These are phyloP conservation scores for Colletotrichum echinochloae DNA, from an alignment of 2,329 filamentous ascomycete species.

Conservation along the genomic window DNA sequence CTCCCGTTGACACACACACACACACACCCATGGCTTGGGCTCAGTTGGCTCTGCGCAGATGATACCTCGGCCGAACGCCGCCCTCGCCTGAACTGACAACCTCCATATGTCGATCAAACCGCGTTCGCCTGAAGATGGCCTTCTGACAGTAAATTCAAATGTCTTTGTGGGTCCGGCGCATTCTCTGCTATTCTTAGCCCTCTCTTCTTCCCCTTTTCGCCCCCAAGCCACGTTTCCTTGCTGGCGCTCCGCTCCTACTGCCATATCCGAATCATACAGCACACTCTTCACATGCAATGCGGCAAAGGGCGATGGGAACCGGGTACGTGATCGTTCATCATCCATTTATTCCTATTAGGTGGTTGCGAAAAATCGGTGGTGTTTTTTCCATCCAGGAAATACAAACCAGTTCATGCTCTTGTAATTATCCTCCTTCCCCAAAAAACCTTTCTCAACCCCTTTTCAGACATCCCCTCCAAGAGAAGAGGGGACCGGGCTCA, in stretches of 20 bases:
- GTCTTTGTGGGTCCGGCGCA: not conserved
- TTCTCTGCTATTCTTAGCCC: not conserved
- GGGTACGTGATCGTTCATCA: constrained; percentile 36
- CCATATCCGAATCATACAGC: not conserved
- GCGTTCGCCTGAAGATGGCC: not conserved
- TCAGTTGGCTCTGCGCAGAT: not conserved
- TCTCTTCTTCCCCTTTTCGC: no score
- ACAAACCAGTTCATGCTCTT: constrained; percentile 63
- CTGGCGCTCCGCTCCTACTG: not conserved
- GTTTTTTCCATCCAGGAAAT: constrained; percentile 57
- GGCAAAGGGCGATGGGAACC: not conserved
- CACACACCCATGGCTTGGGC: not conserved
- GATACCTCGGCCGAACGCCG: not conserved
- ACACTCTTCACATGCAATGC: not conserved
- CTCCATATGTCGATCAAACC: constrained; percentile 8
- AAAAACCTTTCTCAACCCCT: constrained; percentile 23
- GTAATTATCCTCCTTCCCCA: constrained; percentile 38
- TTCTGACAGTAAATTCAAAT: not conserved
- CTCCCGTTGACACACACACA: not conserved
- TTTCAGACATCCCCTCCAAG: not conserved
- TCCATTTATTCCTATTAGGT: constrained; percentile 46
- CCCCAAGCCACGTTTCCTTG: not conserved
- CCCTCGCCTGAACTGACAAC: not conserved
- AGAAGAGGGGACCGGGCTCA: constrained; percentile 6
- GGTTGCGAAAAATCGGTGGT: constrained; percentile 39